phyloP scores from a whole-genome alignment of 2,329 filamentous ascomycete genomes.

The Diaporthe nobilis region DNA sequence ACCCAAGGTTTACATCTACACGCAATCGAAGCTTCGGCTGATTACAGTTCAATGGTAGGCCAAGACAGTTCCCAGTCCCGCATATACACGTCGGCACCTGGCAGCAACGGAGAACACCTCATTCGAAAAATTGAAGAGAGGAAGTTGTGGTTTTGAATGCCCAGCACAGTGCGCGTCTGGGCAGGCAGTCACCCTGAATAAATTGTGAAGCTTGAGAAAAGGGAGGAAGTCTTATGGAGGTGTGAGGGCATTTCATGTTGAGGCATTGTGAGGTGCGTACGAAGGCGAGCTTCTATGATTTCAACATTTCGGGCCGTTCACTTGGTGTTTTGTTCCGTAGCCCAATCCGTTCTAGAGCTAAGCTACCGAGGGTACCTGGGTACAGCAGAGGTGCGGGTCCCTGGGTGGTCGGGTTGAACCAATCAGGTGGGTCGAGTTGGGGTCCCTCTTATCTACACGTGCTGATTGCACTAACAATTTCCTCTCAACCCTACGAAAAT shows the following conservation, averaged over 20 bases:
- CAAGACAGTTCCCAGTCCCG: not conserved
- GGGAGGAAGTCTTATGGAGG: rapidly evolving
- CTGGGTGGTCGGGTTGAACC: not conserved
- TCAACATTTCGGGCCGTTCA: not conserved
- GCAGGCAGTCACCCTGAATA: not conserved
- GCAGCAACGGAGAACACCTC: not conserved
- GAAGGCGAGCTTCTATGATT: not conserved
- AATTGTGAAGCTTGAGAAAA: not conserved
- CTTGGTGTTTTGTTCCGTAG: not conserved
- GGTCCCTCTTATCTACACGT: slow-evolving; percentile 25
- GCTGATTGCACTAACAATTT: slow-evolving; percentile 41
- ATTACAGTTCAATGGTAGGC: not conserved
- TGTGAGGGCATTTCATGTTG: not conserved
- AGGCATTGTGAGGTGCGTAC: not conserved
- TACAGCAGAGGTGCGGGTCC: not conserved
- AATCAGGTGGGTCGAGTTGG: not conserved
- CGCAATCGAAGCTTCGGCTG: not conserved
- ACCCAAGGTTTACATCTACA: not conserved
- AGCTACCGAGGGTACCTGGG: not conserved
- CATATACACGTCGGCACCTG: not conserved
- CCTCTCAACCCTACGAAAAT: slow-evolving; percentile 22
- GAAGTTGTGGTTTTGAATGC: not conserved
- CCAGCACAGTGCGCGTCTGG: not conserved
- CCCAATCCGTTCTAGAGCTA: not conserved
- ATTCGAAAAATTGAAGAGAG: not conserved